A percentile compares a stretch with the other conserved stretches of the same genome.
These are phyloP conservation scores for Penstemon davidsonii DNA, from an alignment of 257 asterid species.

Conservation along the genomic window DNA sequence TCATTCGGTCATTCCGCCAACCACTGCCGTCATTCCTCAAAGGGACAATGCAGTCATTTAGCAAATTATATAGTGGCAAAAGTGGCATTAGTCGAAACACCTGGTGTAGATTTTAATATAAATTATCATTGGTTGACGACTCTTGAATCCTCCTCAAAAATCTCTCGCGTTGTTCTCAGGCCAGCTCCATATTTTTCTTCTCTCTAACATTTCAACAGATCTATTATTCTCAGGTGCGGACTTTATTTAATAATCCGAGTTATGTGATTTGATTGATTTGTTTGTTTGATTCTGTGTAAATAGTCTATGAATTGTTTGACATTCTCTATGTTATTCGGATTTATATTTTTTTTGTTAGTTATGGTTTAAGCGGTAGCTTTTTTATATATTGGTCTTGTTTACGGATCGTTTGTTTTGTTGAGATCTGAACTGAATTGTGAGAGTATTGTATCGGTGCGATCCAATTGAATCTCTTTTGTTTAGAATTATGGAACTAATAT, in stretches of 20 bases:
- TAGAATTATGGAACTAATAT: constrained; percentile 1
- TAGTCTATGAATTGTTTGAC: constrained; percentile 11
- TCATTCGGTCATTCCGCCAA: too few relatives aligned
- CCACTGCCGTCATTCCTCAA: background rate
- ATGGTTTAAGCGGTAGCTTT: too few relatives aligned
- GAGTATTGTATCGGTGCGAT: constrained; percentile 24
- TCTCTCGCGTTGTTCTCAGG: constrained; percentile 21
- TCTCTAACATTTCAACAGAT: constrained; percentile 2
- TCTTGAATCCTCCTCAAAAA: background rate
- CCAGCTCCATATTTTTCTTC: constrained; percentile 15
- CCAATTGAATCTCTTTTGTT: constrained; percentile 28
- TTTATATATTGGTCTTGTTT: background rate
- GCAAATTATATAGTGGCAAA: background rate
- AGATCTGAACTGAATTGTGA: constrained; percentile 35
- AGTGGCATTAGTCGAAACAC: background rate
- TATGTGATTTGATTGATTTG: constrained; percentile 23
- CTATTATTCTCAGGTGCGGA: constrained; percentile 34
- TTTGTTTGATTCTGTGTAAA: constrained; percentile 18
- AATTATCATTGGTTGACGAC: constrained; percentile 13
- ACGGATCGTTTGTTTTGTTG: background rate
- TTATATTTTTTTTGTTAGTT: background rate
- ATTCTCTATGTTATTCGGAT: constrained; percentile 3
- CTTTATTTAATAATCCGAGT: constrained; percentile 9
- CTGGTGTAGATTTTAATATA: constrained; percentile 14
- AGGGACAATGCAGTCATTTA: background rate